These are phyloP conservation scores for Rhodofomes roseus DNA, from an alignment of 1,284 basidiomycete genomes.

Conservation along the genomic window DNA sequence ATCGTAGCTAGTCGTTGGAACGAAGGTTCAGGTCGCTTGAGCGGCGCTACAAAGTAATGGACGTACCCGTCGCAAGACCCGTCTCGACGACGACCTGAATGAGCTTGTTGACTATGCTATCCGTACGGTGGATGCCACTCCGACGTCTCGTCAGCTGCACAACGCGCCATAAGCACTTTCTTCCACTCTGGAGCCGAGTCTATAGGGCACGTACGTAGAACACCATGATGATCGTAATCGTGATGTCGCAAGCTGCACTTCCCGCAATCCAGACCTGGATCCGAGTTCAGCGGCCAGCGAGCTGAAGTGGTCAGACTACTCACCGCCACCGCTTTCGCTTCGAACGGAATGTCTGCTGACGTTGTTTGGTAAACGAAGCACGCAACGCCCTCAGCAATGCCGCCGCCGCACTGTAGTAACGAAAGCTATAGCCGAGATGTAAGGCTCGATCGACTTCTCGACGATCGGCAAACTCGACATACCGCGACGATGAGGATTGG, in stretches of 20 bases:
- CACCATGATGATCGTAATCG: constrained; percentile 8
- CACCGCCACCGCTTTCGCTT: not conserved
- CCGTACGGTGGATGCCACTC: constrained; percentile 5
- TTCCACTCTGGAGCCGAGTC: too few species aligned
- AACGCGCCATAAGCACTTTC: not conserved
- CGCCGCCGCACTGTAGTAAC: constrained; percentile 8
- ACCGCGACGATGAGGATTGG: constrained; percentile 5
- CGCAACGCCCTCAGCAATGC: constrained; percentile 8
- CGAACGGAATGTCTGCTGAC: not conserved
- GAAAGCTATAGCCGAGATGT: constrained; percentile 5
- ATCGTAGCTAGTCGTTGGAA: not conserved
- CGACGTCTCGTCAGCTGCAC: constrained; percentile 1
- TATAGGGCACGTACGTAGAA: not conserved
- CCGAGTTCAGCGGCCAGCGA: not conserved
- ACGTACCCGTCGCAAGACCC: constrained; percentile 5
- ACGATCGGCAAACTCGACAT: not conserved
- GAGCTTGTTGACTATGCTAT: constrained; percentile 6
- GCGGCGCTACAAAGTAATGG: not conserved
- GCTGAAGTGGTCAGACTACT: not conserved
- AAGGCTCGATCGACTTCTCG: not conserved
- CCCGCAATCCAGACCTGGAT: constrained; percentile 5
- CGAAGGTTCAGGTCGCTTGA: not conserved
- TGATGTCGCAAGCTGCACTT: constrained; percentile 5
- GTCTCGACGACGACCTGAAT: constrained; percentile 10
- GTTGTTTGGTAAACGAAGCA: not conserved